phyloP scores from a whole-genome alignment of 176 grass and related monocot genomes.

The Oryza meyeriana region DNA sequence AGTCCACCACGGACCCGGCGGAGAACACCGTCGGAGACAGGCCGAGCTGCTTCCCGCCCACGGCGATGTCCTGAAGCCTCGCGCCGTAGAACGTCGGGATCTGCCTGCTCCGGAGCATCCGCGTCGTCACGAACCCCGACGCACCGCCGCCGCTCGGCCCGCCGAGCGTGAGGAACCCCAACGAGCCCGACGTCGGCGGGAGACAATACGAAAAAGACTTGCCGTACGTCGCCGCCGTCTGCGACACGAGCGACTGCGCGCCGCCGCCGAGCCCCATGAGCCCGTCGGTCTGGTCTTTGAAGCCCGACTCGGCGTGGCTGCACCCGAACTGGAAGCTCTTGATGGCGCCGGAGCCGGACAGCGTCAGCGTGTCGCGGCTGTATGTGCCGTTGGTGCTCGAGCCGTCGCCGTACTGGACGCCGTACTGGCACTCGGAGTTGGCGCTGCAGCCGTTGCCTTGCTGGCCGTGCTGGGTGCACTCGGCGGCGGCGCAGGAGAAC shows the following conservation, averaged over 20 bases:
- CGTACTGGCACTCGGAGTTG: slow-evolving; percentile 47
- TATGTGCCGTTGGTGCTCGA: slow-evolving; percentile 59
- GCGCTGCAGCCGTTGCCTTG: slow-evolving; percentile 31
- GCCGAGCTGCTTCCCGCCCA: slow-evolving; percentile 35
- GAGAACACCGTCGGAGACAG: slow-evolving; percentile 41
- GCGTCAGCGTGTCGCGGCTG: slow-evolving; percentile 45
- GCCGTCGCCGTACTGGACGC: slow-evolving; percentile 54
- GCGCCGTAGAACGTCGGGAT: slow-evolving; percentile 65
- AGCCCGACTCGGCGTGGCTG: slow-evolving; percentile 47
- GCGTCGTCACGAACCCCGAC: slow-evolving; percentile 35
- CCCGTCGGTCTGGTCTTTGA: slow-evolving; percentile 51
- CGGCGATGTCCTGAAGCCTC: slow-evolving; percentile 41
- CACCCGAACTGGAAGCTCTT: slow-evolving; percentile 58
- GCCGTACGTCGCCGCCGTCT: slow-evolving; percentile 46
- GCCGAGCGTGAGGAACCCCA: slow-evolving; percentile 67
- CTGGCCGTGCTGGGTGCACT: slow-evolving; percentile 29
- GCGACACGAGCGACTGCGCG: slow-evolving; percentile 52
- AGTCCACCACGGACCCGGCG: slow-evolving; percentile 57
- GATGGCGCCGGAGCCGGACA: slow-evolving; percentile 20
- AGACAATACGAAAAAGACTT: slow-evolving; percentile 75
- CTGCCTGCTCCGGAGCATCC: slow-evolving; percentile 30
- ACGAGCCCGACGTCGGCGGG: slow-evolving; percentile 35
- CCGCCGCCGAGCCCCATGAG: slow-evolving; percentile 73
- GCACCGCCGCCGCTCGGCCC: background rate
- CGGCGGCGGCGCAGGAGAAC: slow-evolving; percentile 45